Conservation (phyloP, 2,329 filamentous ascomycete genomes). For the Trichophyton mentagrophytes region DNA sequence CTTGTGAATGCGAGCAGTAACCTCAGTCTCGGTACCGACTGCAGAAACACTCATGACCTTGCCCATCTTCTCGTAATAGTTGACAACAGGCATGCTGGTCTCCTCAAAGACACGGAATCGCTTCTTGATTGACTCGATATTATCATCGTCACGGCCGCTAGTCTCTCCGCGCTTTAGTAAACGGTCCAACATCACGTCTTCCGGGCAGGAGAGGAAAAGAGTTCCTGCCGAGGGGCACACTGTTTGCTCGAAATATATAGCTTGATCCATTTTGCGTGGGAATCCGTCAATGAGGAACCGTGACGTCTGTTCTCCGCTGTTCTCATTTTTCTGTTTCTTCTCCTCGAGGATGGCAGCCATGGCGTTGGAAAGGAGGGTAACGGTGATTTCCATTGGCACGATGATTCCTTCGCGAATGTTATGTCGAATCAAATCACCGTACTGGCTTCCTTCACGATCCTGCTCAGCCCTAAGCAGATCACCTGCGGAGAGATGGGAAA, state of each 20-base stretch:
- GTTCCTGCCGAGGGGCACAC: conserved; percentile 77
- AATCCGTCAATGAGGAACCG: conserved; percentile 75
- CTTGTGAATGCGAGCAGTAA: conserved; percentile 44
- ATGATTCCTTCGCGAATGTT: conserved; percentile 93
- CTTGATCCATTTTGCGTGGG: conserved; percentile 95
- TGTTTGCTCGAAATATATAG: conserved; percentile 77
- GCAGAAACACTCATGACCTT: conserved; percentile 73
- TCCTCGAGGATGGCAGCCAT: conserved; percentile 59
- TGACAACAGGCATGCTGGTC: conserved; percentile 93
- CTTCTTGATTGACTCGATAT: conserved; percentile 91
- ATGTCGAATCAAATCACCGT: conserved; percentile 80
- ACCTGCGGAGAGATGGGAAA: conserved; percentile 85
- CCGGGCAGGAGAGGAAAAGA: conserved; percentile 87
- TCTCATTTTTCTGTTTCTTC: conserved; percentile 26
- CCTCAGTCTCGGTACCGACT: conserved; percentile 51
- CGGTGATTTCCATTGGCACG: conserved; percentile 97
- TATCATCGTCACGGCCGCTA: conserved; percentile 82
- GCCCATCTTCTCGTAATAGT: conserved; percentile 63
- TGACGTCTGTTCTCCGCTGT: conserved; percentile 28
- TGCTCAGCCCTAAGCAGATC: conserved; percentile 92
- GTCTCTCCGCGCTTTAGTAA: conserved; percentile 86
- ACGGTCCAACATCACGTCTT: conserved; percentile 72
- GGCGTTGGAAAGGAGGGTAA: conserved; percentile 84
- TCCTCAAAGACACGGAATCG: conserved; percentile 87
- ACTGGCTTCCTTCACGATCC: conserved; percentile 70